Base-by-base conservation (phyloP, 2,329 filamentous ascomycete genomes). In the Fusarium continuum region DNA sequence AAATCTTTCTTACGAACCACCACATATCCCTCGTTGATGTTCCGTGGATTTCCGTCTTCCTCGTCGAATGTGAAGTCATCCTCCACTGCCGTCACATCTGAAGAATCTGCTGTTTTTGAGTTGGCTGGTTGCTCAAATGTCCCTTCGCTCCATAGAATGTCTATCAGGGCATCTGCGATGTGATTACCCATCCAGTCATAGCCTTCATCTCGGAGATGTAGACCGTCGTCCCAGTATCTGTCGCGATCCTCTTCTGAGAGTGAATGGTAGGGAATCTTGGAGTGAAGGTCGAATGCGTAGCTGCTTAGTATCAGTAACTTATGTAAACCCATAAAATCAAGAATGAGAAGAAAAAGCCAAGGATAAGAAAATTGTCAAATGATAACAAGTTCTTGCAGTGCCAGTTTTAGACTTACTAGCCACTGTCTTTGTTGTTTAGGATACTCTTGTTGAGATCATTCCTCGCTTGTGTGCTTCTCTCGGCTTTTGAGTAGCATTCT, bases 151-250 rank as follows among this genome's bases (percentile, higher is more conserved):
- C 73, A 71, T 39, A 83, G 65, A 32, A 88, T 75, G 25, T 79
- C 76, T 39, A 85, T 75, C 9, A 90, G 72, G 25, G 76, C 79
- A 20, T 82, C 78, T 40, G 82, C 87, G 44, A 90, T 78, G 53
- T 82, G 78, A 32, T 80, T 77, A 3, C 87, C 88, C 78, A 90
- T 85, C 67, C 84, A 76, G 69, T 88, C 81, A 76, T 90, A 90
- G 8, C 88, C 88, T 7, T 77, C 79, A 0, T 77, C 73, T 1
- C 82, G 84, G 9, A 89, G 77, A 74, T 90, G 87, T 19, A 89
- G 63, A 16, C 80, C 80, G 73, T 90, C 87, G 61, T 86, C 80
- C 85, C 86, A 90, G 67, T 86, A 83, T 53, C 75, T 76, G 3
- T 76, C 61, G 19, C 79, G 78, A 53, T 84, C 79, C 1, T 76